These are phyloP conservation scores for Ilyonectria robusta DNA, from an alignment of 2,329 filamentous ascomycete species.

Conservation along the genomic window DNA sequence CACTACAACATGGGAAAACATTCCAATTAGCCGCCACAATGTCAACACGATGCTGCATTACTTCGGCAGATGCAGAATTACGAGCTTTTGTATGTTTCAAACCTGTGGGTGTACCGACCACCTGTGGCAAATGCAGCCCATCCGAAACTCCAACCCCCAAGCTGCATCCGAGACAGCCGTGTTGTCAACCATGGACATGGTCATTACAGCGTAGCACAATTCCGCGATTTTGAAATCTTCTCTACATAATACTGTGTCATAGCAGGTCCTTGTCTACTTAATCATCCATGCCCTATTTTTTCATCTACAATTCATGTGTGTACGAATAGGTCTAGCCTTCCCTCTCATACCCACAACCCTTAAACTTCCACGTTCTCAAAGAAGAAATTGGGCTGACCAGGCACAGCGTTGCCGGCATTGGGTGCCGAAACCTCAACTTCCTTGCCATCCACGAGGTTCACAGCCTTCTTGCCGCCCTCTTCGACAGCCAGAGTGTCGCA, in stretches of 20 bases:
- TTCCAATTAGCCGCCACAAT: not conserved
- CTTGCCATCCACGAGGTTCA: slow-evolving; percentile 65
- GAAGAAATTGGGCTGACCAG: slow-evolving; percentile 84
- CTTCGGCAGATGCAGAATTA: too few species aligned
- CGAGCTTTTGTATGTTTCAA: not conserved
- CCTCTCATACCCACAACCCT: slow-evolving; percentile 17
- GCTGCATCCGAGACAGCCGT: not conserved
- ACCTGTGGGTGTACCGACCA: slow-evolving; percentile 6
- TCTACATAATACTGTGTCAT: slow-evolving; percentile 21
- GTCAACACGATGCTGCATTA: not conserved
- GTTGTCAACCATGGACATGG: not conserved
- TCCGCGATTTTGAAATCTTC: slow-evolving; percentile 19
- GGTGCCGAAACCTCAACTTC: slow-evolving; percentile 71
- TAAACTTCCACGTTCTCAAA: slow-evolving; percentile 82
- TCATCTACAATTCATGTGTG: slow-evolving; percentile 21
- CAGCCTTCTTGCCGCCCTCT: slow-evolving; percentile 77
- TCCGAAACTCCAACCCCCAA: not conserved
- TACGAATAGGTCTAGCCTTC: slow-evolving; percentile 31
- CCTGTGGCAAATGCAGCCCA: not conserved
- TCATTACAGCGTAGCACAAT: not conserved
- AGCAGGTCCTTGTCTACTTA: slow-evolving; percentile 18
- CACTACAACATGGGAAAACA: not conserved
- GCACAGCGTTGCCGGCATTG: slow-evolving; percentile 81
- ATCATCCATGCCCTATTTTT: slow-evolving; percentile 3
- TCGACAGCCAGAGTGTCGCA: slow-evolving; percentile 81